A percentile compares a stretch with the other conserved stretches of the same genome.
Evolutionary conservation across 169 alveolate genomes (phyloP).

Genomic region (Cryptosporidium xiaoi): DNA sequence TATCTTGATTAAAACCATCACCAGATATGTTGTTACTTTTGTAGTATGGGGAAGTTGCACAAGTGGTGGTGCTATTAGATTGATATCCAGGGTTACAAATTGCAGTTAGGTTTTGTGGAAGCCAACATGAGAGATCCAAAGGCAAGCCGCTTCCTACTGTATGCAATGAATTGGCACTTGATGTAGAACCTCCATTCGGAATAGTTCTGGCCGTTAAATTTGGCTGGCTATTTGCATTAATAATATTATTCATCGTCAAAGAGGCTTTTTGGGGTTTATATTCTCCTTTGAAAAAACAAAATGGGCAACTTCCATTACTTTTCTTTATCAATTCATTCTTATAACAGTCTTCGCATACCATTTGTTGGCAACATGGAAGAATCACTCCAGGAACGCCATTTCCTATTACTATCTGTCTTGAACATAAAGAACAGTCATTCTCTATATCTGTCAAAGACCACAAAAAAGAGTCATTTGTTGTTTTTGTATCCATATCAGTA

Average conservation of each 20-base stretch:
- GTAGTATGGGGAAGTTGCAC: constrained; percentile 68
- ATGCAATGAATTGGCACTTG: constrained; percentile 4
- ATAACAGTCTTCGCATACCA: constrained; percentile 65
- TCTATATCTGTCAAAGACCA: constrained; percentile 75
- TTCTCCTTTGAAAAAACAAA: constrained; percentile 67
- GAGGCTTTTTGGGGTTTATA: constrained; percentile 46
- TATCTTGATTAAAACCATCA: constrained; percentile 65
- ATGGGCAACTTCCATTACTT: constrained; percentile 74
- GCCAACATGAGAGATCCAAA: constrained; percentile 67
- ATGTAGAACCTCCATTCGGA: constrained; percentile 11
- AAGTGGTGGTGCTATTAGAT: constrained; percentile 53
- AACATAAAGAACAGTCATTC: constrained; percentile 73
- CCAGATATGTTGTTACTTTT: constrained; percentile 43
- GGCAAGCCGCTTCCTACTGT: constrained; percentile 66
- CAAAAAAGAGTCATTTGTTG: constrained; percentile 63
- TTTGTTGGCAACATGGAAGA: constrained; percentile 73
- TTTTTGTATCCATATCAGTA: constrained; percentile 69
- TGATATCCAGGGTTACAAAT: constrained; percentile 73
- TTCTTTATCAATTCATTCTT: constrained; percentile 59
- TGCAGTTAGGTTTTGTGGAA: constrained; percentile 72
- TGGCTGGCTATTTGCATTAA: constrained; percentile 7
- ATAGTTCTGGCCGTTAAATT: background rate
- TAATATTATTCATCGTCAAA: constrained; percentile 32
- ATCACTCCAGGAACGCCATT: constrained; percentile 41
- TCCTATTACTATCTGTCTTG: constrained; percentile 54